Percentiles rank a stretch among this genome's conserved stretches.
Conservation (phyloP, 2,329 filamentous ascomycete genomes). For the Penicillium sp. region DNA sequence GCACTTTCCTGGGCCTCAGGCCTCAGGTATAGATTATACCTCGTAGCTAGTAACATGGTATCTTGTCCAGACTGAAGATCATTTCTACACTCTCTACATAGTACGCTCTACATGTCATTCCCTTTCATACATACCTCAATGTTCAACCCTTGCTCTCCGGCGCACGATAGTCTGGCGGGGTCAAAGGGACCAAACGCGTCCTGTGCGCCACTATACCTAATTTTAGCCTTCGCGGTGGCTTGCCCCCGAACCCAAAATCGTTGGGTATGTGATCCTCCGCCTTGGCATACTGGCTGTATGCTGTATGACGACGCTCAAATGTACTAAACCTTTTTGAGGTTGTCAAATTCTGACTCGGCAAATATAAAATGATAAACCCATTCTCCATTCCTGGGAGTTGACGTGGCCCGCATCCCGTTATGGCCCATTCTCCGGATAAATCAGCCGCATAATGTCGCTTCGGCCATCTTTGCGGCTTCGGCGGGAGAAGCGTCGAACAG, state of each 20-base stretch:
- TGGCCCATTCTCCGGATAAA: constrained; percentile 13
- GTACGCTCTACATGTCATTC: neutral
- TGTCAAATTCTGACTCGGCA: neutral
- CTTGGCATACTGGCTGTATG: neutral
- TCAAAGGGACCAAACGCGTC: constrained; percentile 12
- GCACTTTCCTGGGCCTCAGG: neutral
- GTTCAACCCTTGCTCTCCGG: neutral
- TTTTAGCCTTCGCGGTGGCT: neutral
- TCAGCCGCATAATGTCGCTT: constrained; percentile 5
- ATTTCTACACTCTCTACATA: neutral
- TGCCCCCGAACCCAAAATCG: neutral
- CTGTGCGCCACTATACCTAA: constrained; percentile 7
- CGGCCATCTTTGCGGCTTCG: neutral
- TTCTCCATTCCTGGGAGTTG: neutral
- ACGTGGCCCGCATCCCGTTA: constrained; percentile 1
- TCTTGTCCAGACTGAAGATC: neutral
- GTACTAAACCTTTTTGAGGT: neutral
- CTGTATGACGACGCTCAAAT: neutral
- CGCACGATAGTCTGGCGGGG: neutral
- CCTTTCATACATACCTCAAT: neutral
- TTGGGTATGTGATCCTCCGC: neutral
- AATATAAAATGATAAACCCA: neutral
- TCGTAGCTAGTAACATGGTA: neutral
- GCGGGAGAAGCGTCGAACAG: neutral
- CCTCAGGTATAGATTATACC: neutral